Evolutionary conservation across 2,329 filamentous ascomycete species (phyloP).

Genomic region (Bipolaris bicolor): DNA sequence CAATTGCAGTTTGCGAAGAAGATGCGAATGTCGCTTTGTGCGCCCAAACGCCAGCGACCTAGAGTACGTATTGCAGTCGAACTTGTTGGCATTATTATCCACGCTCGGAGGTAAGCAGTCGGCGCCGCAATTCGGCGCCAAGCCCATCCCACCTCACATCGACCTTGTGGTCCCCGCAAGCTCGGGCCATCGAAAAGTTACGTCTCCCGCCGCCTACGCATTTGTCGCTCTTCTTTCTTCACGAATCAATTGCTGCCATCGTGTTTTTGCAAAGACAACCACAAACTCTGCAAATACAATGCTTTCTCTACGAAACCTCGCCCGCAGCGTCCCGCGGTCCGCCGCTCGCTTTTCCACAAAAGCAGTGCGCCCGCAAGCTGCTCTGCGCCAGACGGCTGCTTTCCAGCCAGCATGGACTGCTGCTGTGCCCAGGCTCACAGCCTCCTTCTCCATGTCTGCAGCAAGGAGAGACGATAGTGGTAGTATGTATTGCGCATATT

Average conservation of each 20-base stretch:
- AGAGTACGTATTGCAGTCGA: neutral
- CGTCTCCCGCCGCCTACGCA: constrained; percentile 8
- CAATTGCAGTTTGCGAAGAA: neutral
- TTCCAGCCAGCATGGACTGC: constrained; percentile 45
- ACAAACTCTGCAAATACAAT: constrained; percentile 36
- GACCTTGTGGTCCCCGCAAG: constrained; percentile 11
- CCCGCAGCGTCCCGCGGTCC: constrained; percentile 54
- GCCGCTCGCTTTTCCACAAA: constrained; percentile 50
- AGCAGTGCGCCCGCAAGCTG: constrained; percentile 45
- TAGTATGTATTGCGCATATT: constrained; percentile 16
- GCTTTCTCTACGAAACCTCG: constrained; percentile 54
- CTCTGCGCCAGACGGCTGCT: constrained; percentile 42
- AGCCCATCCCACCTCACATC: constrained; percentile 26
- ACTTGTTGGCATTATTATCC: too few relatives aligned
- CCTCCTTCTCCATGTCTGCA: constrained; percentile 53
- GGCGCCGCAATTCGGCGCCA: constrained; percentile 15
- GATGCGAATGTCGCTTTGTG: neutral
- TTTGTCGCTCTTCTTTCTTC: constrained; percentile 14
- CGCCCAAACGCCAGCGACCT: neutral
- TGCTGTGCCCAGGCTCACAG: constrained; percentile 41
- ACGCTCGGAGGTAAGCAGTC: constrained; percentile 13
- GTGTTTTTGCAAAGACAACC: constrained; percentile 9
- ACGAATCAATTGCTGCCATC: constrained; percentile 1
- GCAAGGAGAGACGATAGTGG: constrained; percentile 45
- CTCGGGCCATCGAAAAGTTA: constrained; percentile 33